phyloP scores from a whole-genome alignment of 139 green algal genomes.

The Auxenochlorella pyrenoidosa region DNA sequence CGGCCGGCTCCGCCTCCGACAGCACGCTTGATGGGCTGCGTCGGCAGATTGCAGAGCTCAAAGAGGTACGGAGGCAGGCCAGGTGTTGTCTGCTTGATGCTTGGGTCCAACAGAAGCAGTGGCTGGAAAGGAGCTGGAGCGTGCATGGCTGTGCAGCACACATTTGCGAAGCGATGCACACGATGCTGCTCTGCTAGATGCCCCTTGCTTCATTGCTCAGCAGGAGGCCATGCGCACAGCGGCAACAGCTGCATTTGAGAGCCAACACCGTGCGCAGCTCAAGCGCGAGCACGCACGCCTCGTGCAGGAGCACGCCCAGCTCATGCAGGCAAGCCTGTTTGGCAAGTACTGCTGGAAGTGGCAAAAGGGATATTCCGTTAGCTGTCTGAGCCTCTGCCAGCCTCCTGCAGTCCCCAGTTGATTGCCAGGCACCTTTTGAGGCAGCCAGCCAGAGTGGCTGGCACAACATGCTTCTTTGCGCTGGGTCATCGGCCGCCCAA shows the following conservation, averaged over 20 bases:
- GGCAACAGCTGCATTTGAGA: background rate
- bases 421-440: no score
- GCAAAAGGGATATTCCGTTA: no score
- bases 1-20: background rate
- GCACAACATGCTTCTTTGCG: no score
- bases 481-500: no score
- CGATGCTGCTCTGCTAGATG: no score
- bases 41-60: background rate
- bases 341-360: no score
- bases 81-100: background rate
- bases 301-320: background rate
- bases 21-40: background rate
- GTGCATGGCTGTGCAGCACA: background rate
- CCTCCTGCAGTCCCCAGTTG: no score
- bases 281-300: background rate
- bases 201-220: no score
- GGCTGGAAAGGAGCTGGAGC: background rate
- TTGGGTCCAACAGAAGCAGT: no score
- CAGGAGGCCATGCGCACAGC: background rate
- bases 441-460: no score
- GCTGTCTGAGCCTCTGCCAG: no score
- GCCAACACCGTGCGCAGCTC: background rate
- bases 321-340: background rate
- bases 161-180: no score
- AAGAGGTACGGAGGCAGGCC: constrained; percentile 10